Evolutionary conservation across 331 rosid genomes (phyloP).

Genomic region (Erythrophleum ivorense): DNA sequence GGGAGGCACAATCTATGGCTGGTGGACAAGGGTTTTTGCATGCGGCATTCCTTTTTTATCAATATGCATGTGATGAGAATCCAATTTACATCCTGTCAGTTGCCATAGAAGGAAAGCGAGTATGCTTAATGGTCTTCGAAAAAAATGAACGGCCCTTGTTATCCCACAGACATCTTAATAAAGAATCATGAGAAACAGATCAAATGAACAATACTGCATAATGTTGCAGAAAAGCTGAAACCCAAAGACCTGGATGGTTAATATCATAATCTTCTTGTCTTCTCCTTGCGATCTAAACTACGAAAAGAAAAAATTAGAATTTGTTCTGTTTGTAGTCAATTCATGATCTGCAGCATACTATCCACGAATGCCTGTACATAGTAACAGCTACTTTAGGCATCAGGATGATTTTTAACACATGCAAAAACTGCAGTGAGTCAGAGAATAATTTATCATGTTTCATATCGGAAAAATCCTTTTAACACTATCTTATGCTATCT

Average conservation of each 20-base stretch:
- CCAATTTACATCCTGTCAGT: neutral
- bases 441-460: conserved; percentile 30
- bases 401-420: conserved; percentile 17
- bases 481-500: neutral
- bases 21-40: neutral
- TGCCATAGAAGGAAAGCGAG: neutral
- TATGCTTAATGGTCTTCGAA: neutral
- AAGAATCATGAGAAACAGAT: conserved; percentile 30
- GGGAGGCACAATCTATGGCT: conserved; percentile 31
- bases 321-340: conserved; percentile 38
- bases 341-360: conserved; percentile 20
- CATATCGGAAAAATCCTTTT: neutral
- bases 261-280: conserved; percentile 35
- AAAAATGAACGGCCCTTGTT: conserved; percentile 44
- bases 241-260: neutral
- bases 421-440: conserved; percentile 6
- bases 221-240: conserved; percentile 37
- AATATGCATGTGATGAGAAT: neutral
- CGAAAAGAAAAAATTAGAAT: conserved; percentile 24
- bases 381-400: conserved; percentile 6
- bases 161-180: conserved; percentile 10
- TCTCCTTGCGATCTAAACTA: conserved; percentile 6
- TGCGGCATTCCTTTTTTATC: neutral
- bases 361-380: conserved; percentile 5
- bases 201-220: conserved; percentile 27